Evolutionary conservation across 2,329 filamentous ascomycete species (phyloP).

Genomic region (Fusarium nisikadoi): DNA sequence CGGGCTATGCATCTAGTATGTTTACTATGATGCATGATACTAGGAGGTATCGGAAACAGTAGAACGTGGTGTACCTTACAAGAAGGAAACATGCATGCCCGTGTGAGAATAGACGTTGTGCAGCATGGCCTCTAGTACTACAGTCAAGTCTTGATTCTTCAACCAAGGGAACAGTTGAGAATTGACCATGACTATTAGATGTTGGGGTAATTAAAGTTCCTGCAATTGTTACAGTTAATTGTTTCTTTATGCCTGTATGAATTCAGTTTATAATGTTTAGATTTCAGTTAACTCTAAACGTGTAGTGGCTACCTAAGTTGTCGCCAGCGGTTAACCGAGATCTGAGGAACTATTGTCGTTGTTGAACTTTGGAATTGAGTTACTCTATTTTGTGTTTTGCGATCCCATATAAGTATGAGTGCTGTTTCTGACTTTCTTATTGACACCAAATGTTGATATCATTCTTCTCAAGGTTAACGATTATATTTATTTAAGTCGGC

Average conservation of each 20-base stretch:
- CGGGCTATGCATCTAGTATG: neutral
- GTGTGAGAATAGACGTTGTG: neutral
- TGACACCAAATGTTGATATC: neutral
- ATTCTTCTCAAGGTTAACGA: neutral
- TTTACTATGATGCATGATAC: neutral
- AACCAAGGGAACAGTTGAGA: neutral
- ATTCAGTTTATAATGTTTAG: neutral
- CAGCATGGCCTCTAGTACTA: neutral
- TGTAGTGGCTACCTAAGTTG: neutral
- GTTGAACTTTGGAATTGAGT: neutral
- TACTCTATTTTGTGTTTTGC: neutral
- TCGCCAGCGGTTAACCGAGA: neutral
- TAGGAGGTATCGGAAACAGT: neutral
- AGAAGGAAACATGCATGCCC: neutral
- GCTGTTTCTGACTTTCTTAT: no score
- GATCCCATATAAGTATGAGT: neutral
- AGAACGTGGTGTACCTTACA: neutral
- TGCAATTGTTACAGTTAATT: neutral
- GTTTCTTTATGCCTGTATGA: neutral
- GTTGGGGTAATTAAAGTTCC: neutral
- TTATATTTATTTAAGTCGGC: slow-evolving; percentile 11
- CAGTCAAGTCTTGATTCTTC: neutral
- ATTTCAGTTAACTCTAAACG: neutral
- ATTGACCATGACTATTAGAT: neutral
- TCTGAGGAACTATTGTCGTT: neutral